Evolutionary conservation across 2,329 filamentous ascomycete species (phyloP), one percentile per base, ranked within the genome.

Genomic region (Microdochium trichocladiopsis): DNA sequence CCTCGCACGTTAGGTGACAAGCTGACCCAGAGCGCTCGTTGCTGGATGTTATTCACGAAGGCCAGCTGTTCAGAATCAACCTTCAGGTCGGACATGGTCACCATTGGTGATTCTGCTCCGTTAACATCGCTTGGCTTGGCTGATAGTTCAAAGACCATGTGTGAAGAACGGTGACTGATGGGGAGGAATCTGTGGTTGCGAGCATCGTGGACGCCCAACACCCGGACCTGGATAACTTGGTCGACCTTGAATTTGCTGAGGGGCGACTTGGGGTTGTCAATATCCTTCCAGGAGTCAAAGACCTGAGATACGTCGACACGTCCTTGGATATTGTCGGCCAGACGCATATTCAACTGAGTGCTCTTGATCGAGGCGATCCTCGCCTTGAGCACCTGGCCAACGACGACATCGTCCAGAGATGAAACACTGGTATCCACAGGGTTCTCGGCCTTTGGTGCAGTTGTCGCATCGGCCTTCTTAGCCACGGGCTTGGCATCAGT

Each of bases 171-270:
- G 70, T 97, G 93, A 36, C 88, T 88, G 61, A 99, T 89, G 2
- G 94, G 92, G 43, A 99, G 76, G 72, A 96, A 99, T 47, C 87
- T 85, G 69, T 96, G 90, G 61, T 90, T 95, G 58, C 87, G 86
- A 49, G 91, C 88, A 70, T 96, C 91, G 64, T 97, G 93, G 28
- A 95, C 79, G 56, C 92, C 93, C 33, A 97, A 76, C 36, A 96
- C 80, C 63, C 85, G 87, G 37, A 92, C 91, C 14, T 80, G 73
- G 25, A 96, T 70, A 47, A 84, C 72, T 53, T 93, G 82, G 59
- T 88, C 87, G 50, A 78, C 74, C 56, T 82, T 79, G 71, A 95
- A 95, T 56, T 80, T 79, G 52, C 77, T 75, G n/a, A 97, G 75
- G 1, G 94, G 93, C 25, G 83, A 77, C 69, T 93, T 96, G 53